Conservation (phyloP, 2,329 filamentous ascomycete genomes). For the Blastomyces silverae region DNA sequence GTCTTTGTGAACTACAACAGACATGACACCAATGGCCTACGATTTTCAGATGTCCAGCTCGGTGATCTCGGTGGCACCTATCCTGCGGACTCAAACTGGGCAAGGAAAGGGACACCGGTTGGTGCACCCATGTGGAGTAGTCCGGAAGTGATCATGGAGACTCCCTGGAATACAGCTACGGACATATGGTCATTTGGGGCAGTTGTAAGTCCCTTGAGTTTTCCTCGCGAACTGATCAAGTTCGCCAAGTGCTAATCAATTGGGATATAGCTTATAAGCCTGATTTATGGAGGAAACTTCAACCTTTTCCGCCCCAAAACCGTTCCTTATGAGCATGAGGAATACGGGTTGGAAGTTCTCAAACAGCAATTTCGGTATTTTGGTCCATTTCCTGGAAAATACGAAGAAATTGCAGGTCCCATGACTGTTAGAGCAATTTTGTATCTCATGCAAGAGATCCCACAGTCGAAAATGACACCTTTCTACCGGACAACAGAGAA, state of each 20-base stretch:
- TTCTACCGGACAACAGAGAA: constrained; percentile 17
- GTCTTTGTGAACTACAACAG: constrained; percentile 23
- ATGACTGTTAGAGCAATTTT: constrained; percentile 17
- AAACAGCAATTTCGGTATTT: constrained; percentile 24
- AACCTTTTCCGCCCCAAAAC: constrained; percentile 21
- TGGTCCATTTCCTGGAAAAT: constrained; percentile 22
- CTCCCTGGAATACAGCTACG: constrained; percentile 21
- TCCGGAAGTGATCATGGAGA: constrained; percentile 22
- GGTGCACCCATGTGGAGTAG: constrained; percentile 21
- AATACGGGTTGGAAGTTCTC: constrained; percentile 22
- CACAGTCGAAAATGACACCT: constrained; percentile 15
- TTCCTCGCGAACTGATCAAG: neutral
- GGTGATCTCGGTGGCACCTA: constrained; percentile 22
- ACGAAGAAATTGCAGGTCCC: constrained; percentile 16
- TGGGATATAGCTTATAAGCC: constrained; percentile 20
- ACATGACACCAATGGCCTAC: constrained; percentile 11
- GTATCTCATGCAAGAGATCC: constrained; percentile 18
- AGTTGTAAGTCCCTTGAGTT: constrained; percentile 8
- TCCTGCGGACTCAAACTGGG: constrained; percentile 17
- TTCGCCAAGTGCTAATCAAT: neutral
- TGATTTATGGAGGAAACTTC: constrained; percentile 23
- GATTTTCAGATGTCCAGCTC: constrained; percentile 23
- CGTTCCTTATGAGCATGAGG: constrained; percentile 23
- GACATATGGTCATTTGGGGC: constrained; percentile 25
- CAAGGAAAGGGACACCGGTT: constrained; percentile 19